Conservation (phyloP, 106 monocot genomes). For the Phalaenopsis aphrodite region DNA sequence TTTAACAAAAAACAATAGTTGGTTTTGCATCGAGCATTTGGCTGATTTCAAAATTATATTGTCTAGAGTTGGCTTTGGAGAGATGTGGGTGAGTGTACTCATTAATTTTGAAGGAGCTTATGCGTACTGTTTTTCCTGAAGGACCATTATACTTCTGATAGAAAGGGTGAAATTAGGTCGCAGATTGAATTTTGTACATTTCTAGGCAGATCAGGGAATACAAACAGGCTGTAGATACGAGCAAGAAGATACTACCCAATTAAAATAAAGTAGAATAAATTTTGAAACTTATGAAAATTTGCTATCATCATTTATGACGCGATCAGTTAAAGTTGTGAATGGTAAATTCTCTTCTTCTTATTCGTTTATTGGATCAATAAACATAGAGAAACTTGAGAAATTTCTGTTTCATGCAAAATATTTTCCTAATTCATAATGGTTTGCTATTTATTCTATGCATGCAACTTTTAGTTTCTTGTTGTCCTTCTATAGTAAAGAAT, state of each 20-base stretch:
- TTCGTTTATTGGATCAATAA: background rate
- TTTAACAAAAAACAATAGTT: background rate
- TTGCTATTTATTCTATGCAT: background rate
- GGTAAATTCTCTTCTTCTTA: background rate
- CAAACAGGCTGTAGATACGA: too few relatives aligned
- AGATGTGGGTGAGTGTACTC: background rate
- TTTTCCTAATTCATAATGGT: background rate
- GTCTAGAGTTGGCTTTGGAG: background rate
- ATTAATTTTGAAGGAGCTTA: background rate
- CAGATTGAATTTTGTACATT: background rate
- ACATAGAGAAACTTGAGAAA: background rate
- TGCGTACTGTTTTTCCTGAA: background rate
- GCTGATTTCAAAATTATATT: background rate
- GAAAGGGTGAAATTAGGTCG: background rate
- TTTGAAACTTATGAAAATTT: too few relatives aligned
- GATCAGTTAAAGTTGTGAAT: too few relatives aligned
- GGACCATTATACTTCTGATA: background rate
- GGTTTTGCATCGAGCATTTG: background rate
- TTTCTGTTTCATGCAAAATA: background rate
- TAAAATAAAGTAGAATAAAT: too few relatives aligned
- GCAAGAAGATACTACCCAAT: too few relatives aligned
- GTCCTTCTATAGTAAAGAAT: constrained; percentile 11
- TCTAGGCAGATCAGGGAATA: background rate
- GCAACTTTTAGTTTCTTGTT: constrained; percentile 4
- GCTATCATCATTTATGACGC: too few relatives aligned